phyloP scores from a whole-genome alignment of 768 basidiomycete genomes.

The Termitomyces sp. region DNA sequence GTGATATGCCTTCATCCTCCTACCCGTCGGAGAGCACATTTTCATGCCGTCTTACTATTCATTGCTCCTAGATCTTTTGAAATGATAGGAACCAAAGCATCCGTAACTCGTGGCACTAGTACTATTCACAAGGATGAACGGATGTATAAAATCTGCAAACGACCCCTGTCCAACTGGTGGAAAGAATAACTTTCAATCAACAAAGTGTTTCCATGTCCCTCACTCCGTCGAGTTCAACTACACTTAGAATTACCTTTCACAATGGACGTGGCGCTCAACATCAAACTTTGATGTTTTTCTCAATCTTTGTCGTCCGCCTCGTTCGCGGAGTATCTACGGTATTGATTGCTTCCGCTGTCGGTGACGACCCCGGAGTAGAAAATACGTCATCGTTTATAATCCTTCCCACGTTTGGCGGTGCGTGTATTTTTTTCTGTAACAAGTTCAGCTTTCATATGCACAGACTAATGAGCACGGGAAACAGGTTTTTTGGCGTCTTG shows the following conservation, averaged over 20 bases:
- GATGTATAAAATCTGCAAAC: not conserved
- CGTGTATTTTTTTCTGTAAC: not conserved
- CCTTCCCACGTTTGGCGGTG: not conserved
- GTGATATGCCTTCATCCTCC: not conserved
- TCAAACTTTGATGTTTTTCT: not conserved
- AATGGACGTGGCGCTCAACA: not conserved
- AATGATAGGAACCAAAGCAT: not conserved
- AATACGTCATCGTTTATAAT: not conserved
- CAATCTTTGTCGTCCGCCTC: too few species aligned
- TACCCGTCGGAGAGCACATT: too few species aligned
- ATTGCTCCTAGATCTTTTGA: not conserved
- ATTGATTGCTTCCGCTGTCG: not conserved
- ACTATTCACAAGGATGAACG: not conserved
- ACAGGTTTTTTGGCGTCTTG: not conserved
- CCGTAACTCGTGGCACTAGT: not conserved
- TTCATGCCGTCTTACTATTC: not conserved
- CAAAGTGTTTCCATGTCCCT: too few species aligned
- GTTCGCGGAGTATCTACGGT: not conserved
- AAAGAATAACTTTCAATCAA: not conserved
- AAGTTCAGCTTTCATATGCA: too few species aligned
- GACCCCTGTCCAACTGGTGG: not conserved
- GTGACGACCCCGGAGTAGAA: not conserved
- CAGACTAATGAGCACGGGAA: too few species aligned
- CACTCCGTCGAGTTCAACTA: not conserved
- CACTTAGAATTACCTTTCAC: not conserved